These are phyloP conservation scores for Pseudevernia furfuracea DNA, from an alignment of 495 filamentous ascomycete genomes.

Conservation along the genomic window DNA sequence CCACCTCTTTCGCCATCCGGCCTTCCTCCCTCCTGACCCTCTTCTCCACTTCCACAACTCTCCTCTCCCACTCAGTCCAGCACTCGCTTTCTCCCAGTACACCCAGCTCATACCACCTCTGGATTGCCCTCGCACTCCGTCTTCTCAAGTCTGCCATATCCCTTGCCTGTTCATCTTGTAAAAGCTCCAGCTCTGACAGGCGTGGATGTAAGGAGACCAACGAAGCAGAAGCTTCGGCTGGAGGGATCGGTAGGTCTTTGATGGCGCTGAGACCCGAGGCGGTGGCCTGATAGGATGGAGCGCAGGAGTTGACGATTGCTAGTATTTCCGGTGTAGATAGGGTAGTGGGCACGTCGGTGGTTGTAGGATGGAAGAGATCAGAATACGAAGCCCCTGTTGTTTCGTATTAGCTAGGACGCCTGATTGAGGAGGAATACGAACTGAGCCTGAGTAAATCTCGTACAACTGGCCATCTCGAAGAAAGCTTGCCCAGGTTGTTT, in stretches of 20 bases:
- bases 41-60: slow-evolving; percentile 60
- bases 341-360: slow-evolving; percentile 35
- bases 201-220: slow-evolving; percentile 64
- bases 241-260: slow-evolving; percentile 67
- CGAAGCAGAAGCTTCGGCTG: slow-evolving; percentile 54
- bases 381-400: slow-evolving; percentile 48
- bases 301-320: slow-evolving; percentile 68
- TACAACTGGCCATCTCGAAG: slow-evolving; percentile 39
- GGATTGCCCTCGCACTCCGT: slow-evolving; percentile 64
- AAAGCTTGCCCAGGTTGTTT: slow-evolving; percentile 44
- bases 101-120: slow-evolving; percentile 72
- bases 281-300: slow-evolving; percentile 64
- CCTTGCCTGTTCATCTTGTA: slow-evolving; percentile 64
- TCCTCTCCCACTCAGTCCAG: slow-evolving; percentile 66
- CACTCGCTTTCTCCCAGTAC: slow-evolving; percentile 60
- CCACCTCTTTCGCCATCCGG: slow-evolving; percentile 33
- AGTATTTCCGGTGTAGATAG: slow-evolving; percentile 40
- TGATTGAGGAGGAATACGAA: slow-evolving; percentile 22
- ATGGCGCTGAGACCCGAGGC: slow-evolving; percentile 74
- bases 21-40: slow-evolving; percentile 53
- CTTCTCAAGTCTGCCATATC: slow-evolving; percentile 61
- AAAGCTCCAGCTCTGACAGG: slow-evolving; percentile 55
- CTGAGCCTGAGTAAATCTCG: slow-evolving; percentile 43
- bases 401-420: neutral
- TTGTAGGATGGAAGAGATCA: slow-evolving; percentile 47